phyloP scores from a whole-genome alignment of 352 stramenopile genomes.

The Globisporangium barbulae region DNA sequence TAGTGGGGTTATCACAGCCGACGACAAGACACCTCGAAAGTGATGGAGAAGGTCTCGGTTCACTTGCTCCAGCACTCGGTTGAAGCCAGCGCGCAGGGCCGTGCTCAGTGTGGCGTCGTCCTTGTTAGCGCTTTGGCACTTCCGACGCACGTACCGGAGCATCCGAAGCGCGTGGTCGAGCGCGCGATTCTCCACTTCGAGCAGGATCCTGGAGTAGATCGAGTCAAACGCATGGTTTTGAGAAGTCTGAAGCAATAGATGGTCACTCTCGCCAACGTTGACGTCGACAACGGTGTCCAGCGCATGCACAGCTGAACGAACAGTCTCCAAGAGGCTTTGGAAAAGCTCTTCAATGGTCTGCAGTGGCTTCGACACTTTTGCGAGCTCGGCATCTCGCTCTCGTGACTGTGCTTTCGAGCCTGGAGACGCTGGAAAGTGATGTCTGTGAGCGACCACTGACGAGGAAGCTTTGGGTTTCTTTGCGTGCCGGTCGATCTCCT shows the following conservation, averaged over 20 bases:
- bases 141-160: conserved; percentile 69
- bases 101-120: conserved; percentile 9
- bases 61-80: conserved; percentile 56
- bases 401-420: conserved; percentile 14
- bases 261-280: no score
- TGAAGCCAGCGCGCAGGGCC: conserved; percentile 35
- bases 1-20: conserved; percentile 37
- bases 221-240: conserved; percentile 49
- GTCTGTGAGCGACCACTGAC: conserved; percentile 1
- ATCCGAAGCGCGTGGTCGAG: conserved; percentile 62
- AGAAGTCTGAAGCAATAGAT: neutral
- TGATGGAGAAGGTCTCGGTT: conserved; percentile 48
- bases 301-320: conserved; percentile 15
- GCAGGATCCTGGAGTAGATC: conserved; percentile 68
- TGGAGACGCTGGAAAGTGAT: neutral
- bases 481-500: conserved; percentile 64
- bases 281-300: conserved; percentile 1
- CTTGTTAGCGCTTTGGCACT: conserved; percentile 30
- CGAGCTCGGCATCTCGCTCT: neutral
- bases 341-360: conserved; percentile 58
- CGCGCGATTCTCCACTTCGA: conserved; percentile 59
- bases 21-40: conserved; percentile 45
- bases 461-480: conserved; percentile 33
- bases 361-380: conserved; percentile 16
- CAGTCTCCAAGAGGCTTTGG: conserved; percentile 21